These are phyloP conservation scores for Ophiostoma quercus DNA, from an alignment of 2,329 filamentous ascomycete species.

Conservation along the genomic window DNA sequence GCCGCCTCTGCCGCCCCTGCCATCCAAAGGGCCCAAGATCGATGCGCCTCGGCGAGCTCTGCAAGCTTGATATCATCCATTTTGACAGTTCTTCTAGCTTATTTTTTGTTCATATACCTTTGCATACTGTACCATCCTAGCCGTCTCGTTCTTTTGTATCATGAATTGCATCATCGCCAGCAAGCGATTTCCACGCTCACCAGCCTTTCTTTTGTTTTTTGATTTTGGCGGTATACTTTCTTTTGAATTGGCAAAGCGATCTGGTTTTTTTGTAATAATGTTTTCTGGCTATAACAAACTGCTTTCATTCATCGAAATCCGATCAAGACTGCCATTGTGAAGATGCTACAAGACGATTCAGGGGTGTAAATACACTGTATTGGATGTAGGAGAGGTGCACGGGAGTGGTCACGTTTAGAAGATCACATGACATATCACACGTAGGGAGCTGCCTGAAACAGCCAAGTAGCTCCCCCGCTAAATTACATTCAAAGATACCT, in stretches of 20 bases:
- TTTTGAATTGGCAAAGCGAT: too few species aligned
- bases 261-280: too few species aligned
- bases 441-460: not conserved
- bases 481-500: not conserved
- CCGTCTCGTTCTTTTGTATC: not conserved
- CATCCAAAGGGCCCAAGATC: not conserved
- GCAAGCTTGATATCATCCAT: not conserved
- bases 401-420: not conserved
- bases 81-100: not conserved
- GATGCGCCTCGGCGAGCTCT: not conserved
- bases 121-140: not conserved
- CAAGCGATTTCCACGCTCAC: not conserved
- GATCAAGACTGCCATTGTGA: not conserved
- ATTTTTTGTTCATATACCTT: not conserved
- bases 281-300: too few species aligned
- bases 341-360: not conserved
- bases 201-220: not conserved
- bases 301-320: not conserved
- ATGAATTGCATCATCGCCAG: not conserved
- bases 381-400: not conserved
- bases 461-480: constrained; percentile 11
- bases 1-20: constrained; percentile 38
- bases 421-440: not conserved
- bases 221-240: too few species aligned
- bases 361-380: too few species aligned